Conservation (phyloP, 495 filamentous ascomycete genomes). For the Penicillium cataractarum region DNA sequence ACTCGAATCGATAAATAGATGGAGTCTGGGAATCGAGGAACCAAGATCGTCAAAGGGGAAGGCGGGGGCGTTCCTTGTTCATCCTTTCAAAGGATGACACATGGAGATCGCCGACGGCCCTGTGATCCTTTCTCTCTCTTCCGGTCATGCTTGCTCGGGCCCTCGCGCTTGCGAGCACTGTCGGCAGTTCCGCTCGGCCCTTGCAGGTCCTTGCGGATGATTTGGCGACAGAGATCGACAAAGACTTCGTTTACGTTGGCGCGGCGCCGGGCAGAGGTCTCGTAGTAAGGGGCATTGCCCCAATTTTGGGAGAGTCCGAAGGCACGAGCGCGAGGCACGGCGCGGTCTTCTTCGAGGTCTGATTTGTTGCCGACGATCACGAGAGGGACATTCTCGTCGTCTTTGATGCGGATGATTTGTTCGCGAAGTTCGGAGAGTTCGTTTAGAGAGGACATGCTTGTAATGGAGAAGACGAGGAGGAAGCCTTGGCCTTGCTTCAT, state of each 20-base stretch:
- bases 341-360: constrained; percentile 89
- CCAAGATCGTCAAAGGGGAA: constrained; percentile 4
- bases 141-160: constrained; percentile 34
- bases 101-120: constrained; percentile 40
- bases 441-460: constrained; percentile 78
- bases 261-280: constrained; percentile 81
- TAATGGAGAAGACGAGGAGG: constrained; percentile 96
- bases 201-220: constrained; percentile 72
- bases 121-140: constrained; percentile 37
- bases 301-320: constrained; percentile 87
- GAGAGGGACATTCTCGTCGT: constrained; percentile 86
- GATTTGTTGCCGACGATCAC: constrained; percentile 98
- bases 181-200: constrained; percentile 51
- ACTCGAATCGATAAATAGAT: background rate
- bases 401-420: constrained; percentile 96
- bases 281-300: constrained; percentile 92
- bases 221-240: constrained; percentile 88
- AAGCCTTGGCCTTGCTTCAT: constrained; percentile 98
- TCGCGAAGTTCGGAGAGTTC: constrained; percentile 89
- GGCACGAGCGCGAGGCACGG: constrained; percentile 78
- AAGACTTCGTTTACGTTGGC: constrained; percentile 97
- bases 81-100: constrained; percentile 46
- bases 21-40: background rate
- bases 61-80: background rate
- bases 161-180: constrained; percentile 42